phyloP scores from a whole-genome alignment of 2,329 filamentous ascomycete species.

The Fusarium piperis region DNA sequence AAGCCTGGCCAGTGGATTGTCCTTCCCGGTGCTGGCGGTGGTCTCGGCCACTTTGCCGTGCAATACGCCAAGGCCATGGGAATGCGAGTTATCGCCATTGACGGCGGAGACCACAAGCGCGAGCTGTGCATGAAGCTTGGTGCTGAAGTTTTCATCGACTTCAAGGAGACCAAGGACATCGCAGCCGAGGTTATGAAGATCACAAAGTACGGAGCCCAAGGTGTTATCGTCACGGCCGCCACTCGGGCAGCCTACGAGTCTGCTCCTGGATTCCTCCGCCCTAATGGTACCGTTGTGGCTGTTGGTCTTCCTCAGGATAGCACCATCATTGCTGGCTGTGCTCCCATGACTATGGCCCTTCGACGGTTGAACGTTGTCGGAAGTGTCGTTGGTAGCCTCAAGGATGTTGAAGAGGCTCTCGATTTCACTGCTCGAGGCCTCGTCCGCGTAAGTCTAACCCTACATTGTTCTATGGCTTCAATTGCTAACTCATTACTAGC shows the following conservation, averaged over 20 bases:
- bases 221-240: constrained; percentile 84
- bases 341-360: constrained; percentile 27
- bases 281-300: constrained; percentile 81
- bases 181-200: constrained; percentile 79
- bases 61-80: constrained; percentile 94
- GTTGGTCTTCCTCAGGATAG: constrained; percentile 75
- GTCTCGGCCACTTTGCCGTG: constrained; percentile 76
- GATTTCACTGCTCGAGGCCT: constrained; percentile 39
- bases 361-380: constrained; percentile 37
- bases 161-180: constrained; percentile 75
- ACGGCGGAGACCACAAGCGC: constrained; percentile 81
- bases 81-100: constrained; percentile 78
- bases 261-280: constrained; percentile 82
- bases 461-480: rapidly evolving
- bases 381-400: constrained; percentile 35
- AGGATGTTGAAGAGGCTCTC: constrained; percentile 41
- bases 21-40: constrained; percentile 86
- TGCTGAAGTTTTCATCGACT: constrained; percentile 79
- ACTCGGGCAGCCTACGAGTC: constrained; percentile 94
- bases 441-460: constrained; percentile 25
- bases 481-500: constrained; percentile 16
- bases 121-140: constrained; percentile 75
- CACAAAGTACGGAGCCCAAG: constrained; percentile 82
- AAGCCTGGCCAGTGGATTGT: constrained; percentile 79
- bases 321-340: constrained; percentile 33